phyloP scores from a whole-genome alignment of 805 yeast genomes.

The Saturnispora galanensis region DNA sequence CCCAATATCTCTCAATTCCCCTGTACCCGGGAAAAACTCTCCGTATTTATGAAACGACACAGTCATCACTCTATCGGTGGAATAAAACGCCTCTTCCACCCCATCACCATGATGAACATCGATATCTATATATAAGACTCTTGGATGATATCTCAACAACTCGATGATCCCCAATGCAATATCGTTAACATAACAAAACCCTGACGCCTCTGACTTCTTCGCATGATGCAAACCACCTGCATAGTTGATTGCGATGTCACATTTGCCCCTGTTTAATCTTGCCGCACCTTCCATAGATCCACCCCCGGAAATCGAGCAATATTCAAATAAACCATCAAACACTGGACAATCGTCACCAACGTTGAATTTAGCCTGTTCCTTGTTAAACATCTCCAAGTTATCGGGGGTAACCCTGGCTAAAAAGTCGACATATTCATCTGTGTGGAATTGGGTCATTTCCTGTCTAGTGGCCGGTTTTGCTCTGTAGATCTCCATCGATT shows the following conservation, averaged over 20 bases:
- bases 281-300: constrained; percentile 89
- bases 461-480: constrained; percentile 97
- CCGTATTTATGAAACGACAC: constrained; percentile 88
- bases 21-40: constrained; percentile 90
- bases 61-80: constrained; percentile 88
- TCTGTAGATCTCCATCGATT: constrained; percentile 93
- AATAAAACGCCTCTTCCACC: constrained; percentile 87
- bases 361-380: constrained; percentile 85
- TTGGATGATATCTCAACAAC: constrained; percentile 68
- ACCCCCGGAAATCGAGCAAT: constrained; percentile 74
- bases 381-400: constrained; percentile 74
- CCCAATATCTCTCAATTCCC: constrained; percentile 76
- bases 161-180: constrained; percentile 79
- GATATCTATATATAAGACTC: constrained; percentile 80
- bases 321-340: constrained; percentile 69
- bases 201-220: constrained; percentile 80
- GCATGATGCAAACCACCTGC: constrained; percentile 95
- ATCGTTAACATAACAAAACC: constrained; percentile 86
- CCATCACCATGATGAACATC: constrained; percentile 96
- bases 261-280: constrained; percentile 66
- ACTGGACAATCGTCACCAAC: constrained; percentile 94
- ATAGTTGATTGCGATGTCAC: constrained; percentile 88
- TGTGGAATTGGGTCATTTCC: constrained; percentile 97
- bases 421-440: constrained; percentile 95
- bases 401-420: constrained; percentile 86